These are phyloP conservation scores for Avicennia marina DNA, from an alignment of 257 asterid species.

Conservation along the genomic window DNA sequence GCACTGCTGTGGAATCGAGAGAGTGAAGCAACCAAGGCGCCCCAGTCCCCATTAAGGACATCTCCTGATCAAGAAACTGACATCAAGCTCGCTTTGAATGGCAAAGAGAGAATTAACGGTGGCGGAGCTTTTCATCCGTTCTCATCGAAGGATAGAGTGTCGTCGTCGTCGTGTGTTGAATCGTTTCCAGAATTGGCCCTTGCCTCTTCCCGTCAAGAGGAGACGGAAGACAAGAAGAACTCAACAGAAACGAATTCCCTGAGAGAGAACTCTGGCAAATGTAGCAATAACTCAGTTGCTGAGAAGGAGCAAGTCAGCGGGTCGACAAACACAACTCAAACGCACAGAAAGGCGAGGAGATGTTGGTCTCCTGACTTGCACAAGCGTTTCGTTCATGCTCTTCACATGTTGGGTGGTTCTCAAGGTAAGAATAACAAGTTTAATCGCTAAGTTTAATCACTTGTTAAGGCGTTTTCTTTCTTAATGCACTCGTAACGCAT, in stretches of 20 bases:
- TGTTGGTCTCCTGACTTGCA: slow-evolving; percentile 99
- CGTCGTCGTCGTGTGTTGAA: slow-evolving; percentile 15
- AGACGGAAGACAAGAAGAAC: slow-evolving; percentile 38
- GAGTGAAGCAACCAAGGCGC: slow-evolving; percentile 23
- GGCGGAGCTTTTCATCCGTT: slow-evolving; percentile 73
- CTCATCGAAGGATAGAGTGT: slow-evolving; percentile 27
- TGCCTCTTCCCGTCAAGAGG: slow-evolving; percentile 52
- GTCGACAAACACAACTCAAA: slow-evolving; percentile 29
- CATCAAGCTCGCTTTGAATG: slow-evolving; percentile 42
- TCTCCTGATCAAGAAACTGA: slow-evolving; percentile 30
- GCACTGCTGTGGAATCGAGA: slow-evolving; percentile 92
- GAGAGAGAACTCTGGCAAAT: slow-evolving; percentile 32
- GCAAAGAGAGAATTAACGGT: slow-evolving; percentile 32
- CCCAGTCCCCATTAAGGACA: slow-evolving; percentile 20
- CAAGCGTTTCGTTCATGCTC: slow-evolving; percentile 88
- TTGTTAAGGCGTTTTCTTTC: not conserved
- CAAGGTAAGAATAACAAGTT: slow-evolving; percentile 56
- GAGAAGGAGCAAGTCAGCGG: slow-evolving; percentile 32
- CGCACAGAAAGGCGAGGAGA: slow-evolving; percentile 88
- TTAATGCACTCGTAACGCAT: too few species aligned
- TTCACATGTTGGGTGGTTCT: slow-evolving; percentile 96
- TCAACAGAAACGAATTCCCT: slow-evolving; percentile 28
- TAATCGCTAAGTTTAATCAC: not conserved
- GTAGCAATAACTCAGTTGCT: slow-evolving; percentile 12
- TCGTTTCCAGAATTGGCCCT: slow-evolving; percentile 68